Conservation (phyloP, 495 filamentous ascomycete species). For the Evernia prunastri region DNA sequence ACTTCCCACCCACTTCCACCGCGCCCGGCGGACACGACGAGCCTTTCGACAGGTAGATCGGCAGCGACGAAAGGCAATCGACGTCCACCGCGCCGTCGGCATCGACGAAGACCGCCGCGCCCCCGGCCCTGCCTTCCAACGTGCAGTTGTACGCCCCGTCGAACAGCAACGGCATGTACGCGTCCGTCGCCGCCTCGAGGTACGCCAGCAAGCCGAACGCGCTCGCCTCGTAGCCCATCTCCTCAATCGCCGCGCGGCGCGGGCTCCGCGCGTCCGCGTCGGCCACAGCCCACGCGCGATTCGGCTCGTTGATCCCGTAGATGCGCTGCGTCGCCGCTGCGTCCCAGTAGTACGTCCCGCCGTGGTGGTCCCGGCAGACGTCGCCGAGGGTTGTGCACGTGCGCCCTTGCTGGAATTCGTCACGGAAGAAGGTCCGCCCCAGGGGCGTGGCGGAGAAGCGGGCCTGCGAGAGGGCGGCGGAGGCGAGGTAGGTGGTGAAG, state of each 20-base stretch:
- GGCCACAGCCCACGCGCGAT: neutral
- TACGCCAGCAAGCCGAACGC: slow-evolving; percentile 4
- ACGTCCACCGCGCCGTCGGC: slow-evolving; percentile 20
- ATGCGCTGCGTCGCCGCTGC: neutral
- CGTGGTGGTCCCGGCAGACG: neutral
- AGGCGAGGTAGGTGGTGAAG: slow-evolving; percentile 5
- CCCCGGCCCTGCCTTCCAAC: slow-evolving; percentile 13
- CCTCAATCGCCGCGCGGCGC: neutral
- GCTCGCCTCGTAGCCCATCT: neutral
- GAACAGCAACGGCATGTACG: slow-evolving; percentile 18
- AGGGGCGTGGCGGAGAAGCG: slow-evolving; percentile 6
- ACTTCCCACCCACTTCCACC: neutral
- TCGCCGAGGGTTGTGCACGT: neutral
- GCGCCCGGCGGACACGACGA: neutral
- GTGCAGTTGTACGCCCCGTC: slow-evolving; percentile 26
- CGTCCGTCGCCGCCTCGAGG: neutral
- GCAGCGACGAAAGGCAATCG: slow-evolving; percentile 9
- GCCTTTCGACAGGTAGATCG: neutral
- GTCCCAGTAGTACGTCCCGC: slow-evolving; percentile 5
- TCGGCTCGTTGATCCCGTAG: slow-evolving; percentile 6
- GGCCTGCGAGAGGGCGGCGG: slow-evolving; percentile 3
- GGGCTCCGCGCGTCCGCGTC: too few relatives aligned
- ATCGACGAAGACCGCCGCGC: slow-evolving; percentile 8
- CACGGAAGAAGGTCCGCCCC: neutral
- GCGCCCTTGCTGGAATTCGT: neutral